Conservation (phyloP, 108 stramenopile species). For the Nannochloropsis oceanica region DNA sequence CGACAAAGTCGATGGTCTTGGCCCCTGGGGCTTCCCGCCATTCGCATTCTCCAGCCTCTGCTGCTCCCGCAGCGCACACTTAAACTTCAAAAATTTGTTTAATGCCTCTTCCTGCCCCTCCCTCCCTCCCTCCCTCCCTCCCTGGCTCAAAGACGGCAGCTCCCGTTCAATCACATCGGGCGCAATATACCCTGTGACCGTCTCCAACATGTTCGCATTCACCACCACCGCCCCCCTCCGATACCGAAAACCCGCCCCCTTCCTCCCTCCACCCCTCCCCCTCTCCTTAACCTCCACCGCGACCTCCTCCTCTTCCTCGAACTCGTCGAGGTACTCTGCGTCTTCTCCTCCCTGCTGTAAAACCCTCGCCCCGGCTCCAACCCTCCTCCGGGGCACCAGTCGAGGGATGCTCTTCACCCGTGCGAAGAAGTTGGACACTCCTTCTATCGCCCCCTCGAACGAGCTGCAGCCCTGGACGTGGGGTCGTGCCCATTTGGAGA, state of each 20-base stretch:
- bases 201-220: not conserved
- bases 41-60: not conserved
- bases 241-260: not conserved
- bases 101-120: not conserved
- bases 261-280: not conserved
- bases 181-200: not conserved
- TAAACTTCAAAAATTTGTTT: not conserved
- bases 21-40: not conserved
- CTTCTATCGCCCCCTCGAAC: not conserved
- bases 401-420: not conserved
- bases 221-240: not conserved
- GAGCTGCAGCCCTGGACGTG: conserved; percentile 8
- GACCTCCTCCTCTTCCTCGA: not conserved
- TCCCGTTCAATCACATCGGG: not conserved
- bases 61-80: not conserved
- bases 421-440: not conserved
- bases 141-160: not conserved
- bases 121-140: not conserved
- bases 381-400: not conserved
- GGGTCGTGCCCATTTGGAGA: conserved; percentile 17
- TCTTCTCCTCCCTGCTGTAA: not conserved
- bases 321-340: not conserved
- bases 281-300: not conserved
- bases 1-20: not conserved
- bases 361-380: not conserved